phyloP scores from a whole-genome alignment of 768 basidiomycete genomes.

The Leccinum rimulosum region DNA sequence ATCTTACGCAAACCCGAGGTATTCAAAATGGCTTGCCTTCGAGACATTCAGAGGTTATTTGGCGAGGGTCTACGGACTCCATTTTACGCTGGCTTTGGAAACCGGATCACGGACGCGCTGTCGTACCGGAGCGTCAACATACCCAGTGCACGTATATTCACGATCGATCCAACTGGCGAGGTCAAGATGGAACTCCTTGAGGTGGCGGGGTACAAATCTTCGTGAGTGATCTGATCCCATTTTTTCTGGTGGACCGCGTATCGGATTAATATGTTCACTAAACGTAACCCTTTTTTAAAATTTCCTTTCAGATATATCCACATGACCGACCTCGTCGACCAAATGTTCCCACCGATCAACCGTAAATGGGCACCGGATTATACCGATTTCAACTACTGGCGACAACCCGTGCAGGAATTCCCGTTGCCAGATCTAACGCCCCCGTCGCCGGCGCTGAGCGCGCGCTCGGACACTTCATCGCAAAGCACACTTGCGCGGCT shows the following conservation, averaged over 20 bases:
- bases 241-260: neutral
- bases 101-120: conserved; percentile 95
- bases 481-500: conserved; percentile 71
- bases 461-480: conserved; percentile 83
- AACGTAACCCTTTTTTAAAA: neutral
- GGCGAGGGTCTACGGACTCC: conserved; percentile 68
- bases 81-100: conserved; percentile 98
- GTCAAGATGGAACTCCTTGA: conserved; percentile 98
- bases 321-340: conserved; percentile 99
- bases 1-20: conserved; percentile 99
- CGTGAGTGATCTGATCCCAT: conserved; percentile 46
- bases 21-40: conserved; percentile 99
- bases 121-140: conserved; percentile 97
- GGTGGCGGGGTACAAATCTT: conserved; percentile 94
- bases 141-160: conserved; percentile 92
- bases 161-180: conserved; percentile 91
- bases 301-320: conserved; percentile 75
- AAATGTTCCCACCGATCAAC: conserved; percentile 97
- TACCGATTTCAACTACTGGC: conserved; percentile 98
- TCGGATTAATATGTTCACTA: neutral
- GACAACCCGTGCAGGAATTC: conserved; percentile 72
- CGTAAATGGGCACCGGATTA: conserved; percentile 86
- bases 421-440: conserved; percentile 78
- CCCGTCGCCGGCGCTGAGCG: conserved; percentile 91
- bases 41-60: conserved; percentile 92